Evolutionary conservation across 2,329 filamentous ascomycete genomes (phyloP).

Genomic region (Teratosphaeria viscida): DNA sequence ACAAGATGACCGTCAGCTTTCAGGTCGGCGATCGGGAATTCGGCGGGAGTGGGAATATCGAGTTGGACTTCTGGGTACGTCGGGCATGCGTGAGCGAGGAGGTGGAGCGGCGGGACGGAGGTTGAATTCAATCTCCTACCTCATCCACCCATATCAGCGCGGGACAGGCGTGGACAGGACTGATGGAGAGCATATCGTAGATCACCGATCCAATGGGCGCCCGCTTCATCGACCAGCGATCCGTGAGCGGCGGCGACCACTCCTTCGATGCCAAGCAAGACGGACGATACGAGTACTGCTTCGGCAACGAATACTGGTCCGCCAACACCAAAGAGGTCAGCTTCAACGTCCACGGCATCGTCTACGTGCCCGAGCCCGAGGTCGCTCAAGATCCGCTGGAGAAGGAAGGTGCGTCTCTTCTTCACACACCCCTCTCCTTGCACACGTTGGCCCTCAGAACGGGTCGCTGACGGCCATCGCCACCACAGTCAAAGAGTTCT

Average conservation of each 20-base stretch:
- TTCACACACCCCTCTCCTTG: background rate
- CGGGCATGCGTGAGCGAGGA: background rate
- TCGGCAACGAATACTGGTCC: constrained; percentile 97
- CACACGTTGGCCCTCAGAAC: background rate
- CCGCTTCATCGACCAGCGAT: constrained; percentile 70
- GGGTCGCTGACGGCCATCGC: background rate
- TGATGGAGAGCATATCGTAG: constrained; percentile 28
- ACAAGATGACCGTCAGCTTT: constrained; percentile 97
- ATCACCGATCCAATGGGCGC: constrained; percentile 68
- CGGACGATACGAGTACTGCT: constrained; percentile 92
- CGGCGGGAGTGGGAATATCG: constrained; percentile 83
- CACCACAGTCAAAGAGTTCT: constrained; percentile 61
- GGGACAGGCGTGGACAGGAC: background rate
- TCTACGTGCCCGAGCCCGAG: constrained; percentile 88
- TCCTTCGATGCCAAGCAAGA: constrained; percentile 77
- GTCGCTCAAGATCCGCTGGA: constrained; percentile 79
- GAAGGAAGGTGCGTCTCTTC: constrained; percentile 56
- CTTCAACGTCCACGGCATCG: constrained; percentile 98
- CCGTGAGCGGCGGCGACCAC: constrained; percentile 82
- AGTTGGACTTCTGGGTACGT: constrained; percentile 95
- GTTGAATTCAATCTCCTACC: no score
- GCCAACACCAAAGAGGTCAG: constrained; percentile 95
- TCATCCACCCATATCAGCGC: background rate
- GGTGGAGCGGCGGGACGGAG: no score
- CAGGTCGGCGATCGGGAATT: constrained; percentile 97